Base-by-base conservation (phyloP, 2,329 filamentous ascomycete species). In the Sporothrix curviconia region DNA sequence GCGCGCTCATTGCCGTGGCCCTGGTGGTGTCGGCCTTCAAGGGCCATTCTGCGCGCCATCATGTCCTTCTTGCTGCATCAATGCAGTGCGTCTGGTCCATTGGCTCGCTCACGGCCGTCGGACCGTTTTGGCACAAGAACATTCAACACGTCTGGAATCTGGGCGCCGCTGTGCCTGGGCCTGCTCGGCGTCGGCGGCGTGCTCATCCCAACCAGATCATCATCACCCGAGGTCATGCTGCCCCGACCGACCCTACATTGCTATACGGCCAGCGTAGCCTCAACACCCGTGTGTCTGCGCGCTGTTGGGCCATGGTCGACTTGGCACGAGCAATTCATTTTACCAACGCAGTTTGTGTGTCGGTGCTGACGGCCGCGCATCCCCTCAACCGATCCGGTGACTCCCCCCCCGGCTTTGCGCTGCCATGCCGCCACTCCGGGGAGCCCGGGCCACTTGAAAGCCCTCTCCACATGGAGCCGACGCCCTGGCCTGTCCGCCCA, bases 181-280 rank as follows among this genome's bases (percentile, higher is more conserved):
- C 47, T 51, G 1, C 3, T 51, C 30, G 47, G 47, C 6, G 47
- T 51, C 9, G 47, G 47, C 14, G 47, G 47, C 8, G 47, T 51
- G 47, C 47, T 51, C 47, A 51, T 51, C 32, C 47, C 47, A 51
- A 51, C 34, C 47, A 51, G 34, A 51, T 51, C 19, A 51, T 51
- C 19, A 51, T 51, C 19, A 51, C 47, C 7, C n/a, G n/a, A n/a
- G n/a, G 22, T 51, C 19, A 51, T 51, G n/a, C 47, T 51, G 47
- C 47, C 47, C 47, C 2, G 47, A 51, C 47, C n/a, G 47, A 51
- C 11, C 47, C 37, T n/a, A n/a, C 32, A 51, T 51, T 6, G 47
- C 47, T 15, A n/a, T n/a, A 51, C 47, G 5, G 47, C 47, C 47
- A 51, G n/a, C 47, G 34, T 39, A n/a, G 47, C 9, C 34, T 51